Conservation (phyloP, 2,329 filamentous ascomycete species). For the Penicillium sp. region DNA sequence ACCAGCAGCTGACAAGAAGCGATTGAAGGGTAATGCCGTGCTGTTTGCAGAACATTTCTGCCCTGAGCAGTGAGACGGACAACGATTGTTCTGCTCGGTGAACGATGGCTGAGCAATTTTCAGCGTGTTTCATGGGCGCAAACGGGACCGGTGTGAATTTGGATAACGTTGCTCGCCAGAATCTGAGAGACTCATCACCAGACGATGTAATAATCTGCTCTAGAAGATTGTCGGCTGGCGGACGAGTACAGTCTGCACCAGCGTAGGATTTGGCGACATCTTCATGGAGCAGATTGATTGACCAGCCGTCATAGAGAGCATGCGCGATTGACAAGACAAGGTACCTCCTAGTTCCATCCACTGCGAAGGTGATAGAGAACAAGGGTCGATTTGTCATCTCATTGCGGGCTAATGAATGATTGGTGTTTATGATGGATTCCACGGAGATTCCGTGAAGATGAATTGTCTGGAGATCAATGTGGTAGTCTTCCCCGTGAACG, state of each 20-base stretch:
- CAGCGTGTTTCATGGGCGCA: constrained; percentile 28
- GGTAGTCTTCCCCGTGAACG: constrained; percentile 34
- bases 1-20: constrained; percentile 74
- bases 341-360: constrained; percentile 37
- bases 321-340: constrained; percentile 74
- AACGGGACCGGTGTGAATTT: constrained; percentile 48
- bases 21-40: constrained; percentile 72
- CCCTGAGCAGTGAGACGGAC: constrained; percentile 37
- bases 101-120: constrained; percentile 15
- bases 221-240: constrained; percentile 56
- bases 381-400: constrained; percentile 27
- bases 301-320: constrained; percentile 88
- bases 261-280: constrained; percentile 68
- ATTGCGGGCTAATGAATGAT: constrained; percentile 11
- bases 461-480: constrained; percentile 37
- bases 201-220: constrained; percentile 52
- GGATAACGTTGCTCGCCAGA: constrained; percentile 70
- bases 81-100: constrained; percentile 30
- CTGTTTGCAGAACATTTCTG: constrained; percentile 63
- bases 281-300: constrained; percentile 69
- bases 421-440: constrained; percentile 24
- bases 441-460: constrained; percentile 21
- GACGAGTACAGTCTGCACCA: constrained; percentile 43
- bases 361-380: constrained; percentile 39
- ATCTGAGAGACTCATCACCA: constrained; percentile 53